Percentiles rank a stretch among this genome's conserved stretches.
phyloP scores from a whole-genome alignment of 1,284 basidiomycete species.

The Puccinia triticina region DNA sequence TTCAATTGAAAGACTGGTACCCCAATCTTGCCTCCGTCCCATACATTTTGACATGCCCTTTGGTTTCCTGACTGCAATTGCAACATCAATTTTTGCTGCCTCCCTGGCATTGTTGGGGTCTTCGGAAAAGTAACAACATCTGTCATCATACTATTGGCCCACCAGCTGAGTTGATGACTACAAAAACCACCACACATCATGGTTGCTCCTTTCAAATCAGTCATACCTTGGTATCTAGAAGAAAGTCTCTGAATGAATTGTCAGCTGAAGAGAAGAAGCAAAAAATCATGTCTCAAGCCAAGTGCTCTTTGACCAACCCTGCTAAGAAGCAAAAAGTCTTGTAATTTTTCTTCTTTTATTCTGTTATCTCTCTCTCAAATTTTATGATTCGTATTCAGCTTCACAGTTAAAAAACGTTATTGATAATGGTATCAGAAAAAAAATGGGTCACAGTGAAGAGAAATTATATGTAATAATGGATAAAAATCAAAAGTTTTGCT shows the following conservation, averaged over 20 bases:
- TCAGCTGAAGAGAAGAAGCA: background rate
- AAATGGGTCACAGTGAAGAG: no score
- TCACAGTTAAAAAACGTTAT: no score
- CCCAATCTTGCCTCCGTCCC: background rate
- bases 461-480: no score
- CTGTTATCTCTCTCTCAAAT: no score
- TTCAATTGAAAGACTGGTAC: background rate
- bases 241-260: background rate
- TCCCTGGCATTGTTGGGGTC: conserved; percentile 6
- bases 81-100: background rate
- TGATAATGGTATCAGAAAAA: no score
- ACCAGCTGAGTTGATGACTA: background rate
- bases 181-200: background rate
- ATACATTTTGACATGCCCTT: background rate
- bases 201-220: conserved; percentile 12
- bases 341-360: no score
- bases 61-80: background rate
- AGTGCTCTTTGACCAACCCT: no score
- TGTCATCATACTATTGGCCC: background rate
- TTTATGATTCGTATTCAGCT: no score
- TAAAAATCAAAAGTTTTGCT: no score
- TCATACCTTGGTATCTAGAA: background rate
- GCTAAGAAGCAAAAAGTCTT: no score
- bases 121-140: background rate
- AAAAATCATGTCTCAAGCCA: conserved; percentile 1